These are phyloP conservation scores for Paratinospora sagittata DNA, from an alignment of 164 flowering plant genomes.

Conservation along the genomic window DNA sequence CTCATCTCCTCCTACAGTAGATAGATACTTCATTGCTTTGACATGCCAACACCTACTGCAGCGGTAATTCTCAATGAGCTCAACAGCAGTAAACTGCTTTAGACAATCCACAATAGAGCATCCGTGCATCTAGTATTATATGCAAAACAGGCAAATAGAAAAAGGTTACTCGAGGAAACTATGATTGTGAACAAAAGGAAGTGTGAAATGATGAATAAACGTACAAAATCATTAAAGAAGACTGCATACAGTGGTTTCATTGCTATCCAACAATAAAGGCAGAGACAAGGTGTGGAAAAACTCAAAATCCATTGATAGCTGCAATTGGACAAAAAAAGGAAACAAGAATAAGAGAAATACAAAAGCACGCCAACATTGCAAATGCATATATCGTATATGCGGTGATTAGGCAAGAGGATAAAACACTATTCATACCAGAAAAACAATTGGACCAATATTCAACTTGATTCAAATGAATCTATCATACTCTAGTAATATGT, in stretches of 20 bases:
- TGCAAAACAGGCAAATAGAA: slow-evolving; percentile 5
- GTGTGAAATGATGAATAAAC: slow-evolving; percentile 8
- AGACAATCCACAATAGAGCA: slow-evolving; percentile 71
- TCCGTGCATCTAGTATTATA: slow-evolving; percentile 40
- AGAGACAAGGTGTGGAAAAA: slow-evolving; percentile 76
- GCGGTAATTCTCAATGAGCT: slow-evolving; percentile 56
- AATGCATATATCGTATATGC: neutral
- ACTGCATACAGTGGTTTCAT: slow-evolving; percentile 51
- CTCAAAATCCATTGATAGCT: slow-evolving; percentile 77
- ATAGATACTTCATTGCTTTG: slow-evolving; percentile 61
- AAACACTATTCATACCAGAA: neutral
- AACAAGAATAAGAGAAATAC: neutral
- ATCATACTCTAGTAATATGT: too few relatives aligned
- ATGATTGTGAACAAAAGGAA: slow-evolving; percentile 10
- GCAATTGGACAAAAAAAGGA: slow-evolving; percentile 24
- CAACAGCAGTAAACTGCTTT: slow-evolving; percentile 54
- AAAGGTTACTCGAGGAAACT: neutral
- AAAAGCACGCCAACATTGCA: neutral
- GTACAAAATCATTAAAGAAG: slow-evolving; percentile 10
- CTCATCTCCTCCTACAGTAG: slow-evolving; percentile 37
- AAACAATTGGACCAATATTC: too few relatives aligned
- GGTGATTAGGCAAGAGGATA: neutral
- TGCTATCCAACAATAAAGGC: slow-evolving; percentile 31
- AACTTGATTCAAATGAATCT: neutral
- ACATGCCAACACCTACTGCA: slow-evolving; percentile 82